A percentile compares a stretch with the other conserved stretches of the same genome.
Conservation (phyloP, 768 basidiomycete genomes). For the Boletus barrowsii region DNA sequence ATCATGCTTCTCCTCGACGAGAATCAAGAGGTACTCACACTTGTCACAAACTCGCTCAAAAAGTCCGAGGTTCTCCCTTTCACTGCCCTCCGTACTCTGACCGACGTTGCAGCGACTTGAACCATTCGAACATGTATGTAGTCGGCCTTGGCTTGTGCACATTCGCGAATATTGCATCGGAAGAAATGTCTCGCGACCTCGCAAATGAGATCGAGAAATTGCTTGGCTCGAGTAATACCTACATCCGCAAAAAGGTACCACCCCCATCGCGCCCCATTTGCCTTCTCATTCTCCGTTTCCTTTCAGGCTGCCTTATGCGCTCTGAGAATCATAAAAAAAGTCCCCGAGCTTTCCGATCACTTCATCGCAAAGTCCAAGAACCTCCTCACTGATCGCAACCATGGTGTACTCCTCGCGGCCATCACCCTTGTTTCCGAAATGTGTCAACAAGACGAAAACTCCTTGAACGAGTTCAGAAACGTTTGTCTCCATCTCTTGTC, state of each 20-base stretch:
- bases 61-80: slow-evolving; percentile 53
- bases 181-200: slow-evolving; percentile 99
- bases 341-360: slow-evolving; percentile 93
- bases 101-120: slow-evolving; percentile 78
- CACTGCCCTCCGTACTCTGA: slow-evolving; percentile 7
- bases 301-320: slow-evolving; percentile 91
- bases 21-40: slow-evolving; percentile 93
- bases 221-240: slow-evolving; percentile 94
- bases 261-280: not conserved
- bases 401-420: slow-evolving; percentile 91
- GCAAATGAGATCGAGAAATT: slow-evolving; percentile 98
- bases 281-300: not conserved
- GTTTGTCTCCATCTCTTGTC: slow-evolving; percentile 42
- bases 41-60: slow-evolving; percentile 97
- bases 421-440: slow-evolving; percentile 95
- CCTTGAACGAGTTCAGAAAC: slow-evolving; percentile 85
- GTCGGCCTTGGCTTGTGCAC: slow-evolving; percentile 97
- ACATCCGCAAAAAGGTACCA: slow-evolving; percentile 94
- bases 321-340: slow-evolving; percentile 89
- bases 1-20: slow-evolving; percentile 98
- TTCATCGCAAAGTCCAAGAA: slow-evolving; percentile 86
- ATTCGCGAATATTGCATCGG: slow-evolving; percentile 97
- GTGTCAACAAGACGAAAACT: slow-evolving; percentile 73
- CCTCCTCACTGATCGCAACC: slow-evolving; percentile 92
- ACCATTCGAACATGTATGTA: slow-evolving; percentile 98